These are phyloP conservation scores for Aechmea fasciata DNA, from an alignment of 176 grass and related monocot species.

Conservation along the genomic window DNA sequence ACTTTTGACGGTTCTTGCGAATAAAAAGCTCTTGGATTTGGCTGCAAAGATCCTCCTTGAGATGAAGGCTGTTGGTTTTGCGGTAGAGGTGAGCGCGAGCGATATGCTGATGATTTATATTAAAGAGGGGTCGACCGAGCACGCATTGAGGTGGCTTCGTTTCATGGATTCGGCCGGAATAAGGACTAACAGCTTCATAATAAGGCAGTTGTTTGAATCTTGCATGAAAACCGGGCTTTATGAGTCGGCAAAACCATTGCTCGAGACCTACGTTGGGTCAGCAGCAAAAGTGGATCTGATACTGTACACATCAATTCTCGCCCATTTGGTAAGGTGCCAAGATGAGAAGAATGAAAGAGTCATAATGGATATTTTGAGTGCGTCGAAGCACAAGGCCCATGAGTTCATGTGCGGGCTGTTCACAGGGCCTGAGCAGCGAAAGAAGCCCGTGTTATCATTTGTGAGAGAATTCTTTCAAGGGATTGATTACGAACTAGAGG, in stretches of 20 bases:
- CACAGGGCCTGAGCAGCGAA: constrained; percentile 86
- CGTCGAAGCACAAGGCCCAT: constrained; percentile 70
- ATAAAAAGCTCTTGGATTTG: constrained; percentile 78
- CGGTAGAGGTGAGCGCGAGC: constrained; percentile 62
- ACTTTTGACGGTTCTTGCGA: constrained; percentile 64
- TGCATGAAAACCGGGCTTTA: constrained; percentile 88
- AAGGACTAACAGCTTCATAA: constrained; percentile 93
- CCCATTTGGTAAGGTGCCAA: constrained; percentile 66
- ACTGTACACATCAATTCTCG: constrained; percentile 87
- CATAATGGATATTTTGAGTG: constrained; percentile 82
- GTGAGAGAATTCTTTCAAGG: constrained; percentile 83
- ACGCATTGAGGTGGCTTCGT: constrained; percentile 68
- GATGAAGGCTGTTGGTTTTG: constrained; percentile 90
- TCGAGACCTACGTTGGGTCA: constrained; percentile 60
- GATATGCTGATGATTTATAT: constrained; percentile 97
- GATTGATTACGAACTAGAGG: constrained; percentile 72
- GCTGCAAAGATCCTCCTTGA: constrained; percentile 78
- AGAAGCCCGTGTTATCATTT: constrained; percentile 76
- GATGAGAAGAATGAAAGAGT: constrained; percentile 55
- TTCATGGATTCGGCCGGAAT: constrained; percentile 91
- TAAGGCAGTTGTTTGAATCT: constrained; percentile 89
- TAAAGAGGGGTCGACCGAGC: constrained; percentile 72
- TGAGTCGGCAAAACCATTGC: constrained; percentile 57
- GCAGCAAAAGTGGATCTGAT: constrained; percentile 78
- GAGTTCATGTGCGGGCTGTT: constrained; percentile 76